Base-by-base conservation (phyloP, 352 stramenopile species). In the Phytophthora pisi region DNA sequence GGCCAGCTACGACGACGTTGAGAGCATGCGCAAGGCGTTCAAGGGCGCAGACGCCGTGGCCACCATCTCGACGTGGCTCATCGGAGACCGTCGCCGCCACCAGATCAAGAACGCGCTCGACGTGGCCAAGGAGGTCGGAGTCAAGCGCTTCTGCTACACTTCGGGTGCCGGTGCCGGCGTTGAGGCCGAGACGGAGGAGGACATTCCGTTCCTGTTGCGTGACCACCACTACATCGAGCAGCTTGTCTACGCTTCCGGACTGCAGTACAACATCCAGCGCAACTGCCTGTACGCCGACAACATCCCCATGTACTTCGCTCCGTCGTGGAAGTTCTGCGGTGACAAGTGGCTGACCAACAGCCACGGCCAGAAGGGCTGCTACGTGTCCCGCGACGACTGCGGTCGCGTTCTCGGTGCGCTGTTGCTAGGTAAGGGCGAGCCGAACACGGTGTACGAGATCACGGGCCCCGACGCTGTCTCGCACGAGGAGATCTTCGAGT, bases 171-270 rank as follows among this genome's bases (percentile, higher is more conserved):
- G 61, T 50, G 66, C 66, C 11, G 61, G 66, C 16, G 54, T 66
- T 5, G n/a, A 69, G 18, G 54, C 54, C 9, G 54, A 70, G 16
- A 66, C 45, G 15, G 66, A 70, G 42, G 66, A 74, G 40, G 66
- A 70, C 8, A 70, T 74, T 18, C 66, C 66, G 16, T 74, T 57
- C 13, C 43, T 74, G 1, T 61, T 62, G 2, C 66, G 61, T 9
- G 61, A 74, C 26, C 66, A 70, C 66, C 66, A 74, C 61, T 74
- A 51, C 54, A 61, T 74, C 26, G 66, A 74, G 61, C 53, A 74
- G 26, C 18, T 66, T 7, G 46, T 70, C 11, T 70, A 70, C 49
- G 55, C 46, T 9, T 70, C 61, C 2, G 66, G 66, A 10, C 42
- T 74, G 40, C 54, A 74, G 49, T 74, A 70, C 55, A 74, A 70